Base-by-base conservation (phyloP, 2,329 filamentous ascomycete species). In the Aspergillus pseudoterreus region DNA sequence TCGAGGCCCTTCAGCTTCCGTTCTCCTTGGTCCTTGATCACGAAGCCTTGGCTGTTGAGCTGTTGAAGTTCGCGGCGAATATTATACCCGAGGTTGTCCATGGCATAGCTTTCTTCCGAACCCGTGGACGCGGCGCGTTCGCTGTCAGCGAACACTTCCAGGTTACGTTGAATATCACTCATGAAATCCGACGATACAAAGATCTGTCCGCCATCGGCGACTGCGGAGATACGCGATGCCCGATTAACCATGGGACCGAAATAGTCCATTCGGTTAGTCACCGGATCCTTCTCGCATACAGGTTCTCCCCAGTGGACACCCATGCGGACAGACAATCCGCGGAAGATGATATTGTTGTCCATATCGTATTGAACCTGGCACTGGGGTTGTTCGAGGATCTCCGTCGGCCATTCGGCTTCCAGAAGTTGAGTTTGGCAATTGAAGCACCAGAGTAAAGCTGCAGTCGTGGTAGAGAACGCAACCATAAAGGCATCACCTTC, bases 401-500 rank as follows among this genome's bases (percentile, higher is more conserved):
- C 94, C 9, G 89, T 85, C 2, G 94, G 94, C 94, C 94, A 99
- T 61, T 85, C 83, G 17, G 95, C 89, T 58, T 96, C 89, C 1
- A 99, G 82, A 4, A 99, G 82, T 63, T 87, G 82, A 59, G 85
- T 86, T 70, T 99, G 94, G 24, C 96, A 92, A 19, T 91, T 90
- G 73, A 99, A 99, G 62, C 88, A 95, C 94, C 94, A 99, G 6
- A 99, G 80, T 45, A 99, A 75, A 4, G 94, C 94, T 8, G 92
- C 94, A 1, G 94, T 97, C 2, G 94, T 91, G 0, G 94, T 97
- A 1, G 92, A 90, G 72, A 99, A 99, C 9, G 92, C 95, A 30
- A 99, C 94, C 92, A 99, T 97, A 66, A 99, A 99, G 8, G 94
- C 94, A 73, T 99, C 94, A 60, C 94, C 94, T 89, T 99, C 94